Base-by-base conservation (phyloP, 2,329 filamentous ascomycete species). In the Cordyceps militaris region DNA sequence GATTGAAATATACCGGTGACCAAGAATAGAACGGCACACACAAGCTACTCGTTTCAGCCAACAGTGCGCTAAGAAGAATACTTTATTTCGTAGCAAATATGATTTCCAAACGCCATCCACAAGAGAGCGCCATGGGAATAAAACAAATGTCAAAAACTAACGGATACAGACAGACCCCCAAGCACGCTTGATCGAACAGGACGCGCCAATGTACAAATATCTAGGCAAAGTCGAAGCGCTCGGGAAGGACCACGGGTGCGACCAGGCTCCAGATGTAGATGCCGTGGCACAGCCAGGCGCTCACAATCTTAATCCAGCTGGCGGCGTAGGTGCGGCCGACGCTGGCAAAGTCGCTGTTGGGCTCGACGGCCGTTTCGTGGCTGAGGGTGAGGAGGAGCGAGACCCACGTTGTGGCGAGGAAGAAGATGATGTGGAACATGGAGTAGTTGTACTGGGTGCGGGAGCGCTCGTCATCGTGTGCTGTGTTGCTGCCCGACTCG, bases 291-390 rank as follows among this genome's bases (percentile, higher is more conserved):
- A 94, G 86, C 94, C 94, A 99, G 19, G 93, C 87, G 73, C 92
- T 96, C 56, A 97, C 86, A 71, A 99, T 97, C 84, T 99, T 99
- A 65, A 97, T 91, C 94, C 95, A 99, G 69, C 91, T 96, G 32
- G 94, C 94, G 83, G 91, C 96, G 73, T 97, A 96, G 5, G 93
- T 97, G 59, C 94, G 82, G 21, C 94, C 94, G 4, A 99, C 93
- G 0, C 93, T 90, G 2, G 91, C 90, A 72, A 99, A 97, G 67
- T 92, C 87, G 50, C 84, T 80, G 36, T 70, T 53, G n/a, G 47
- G 34, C 56, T 81, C 80, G 47, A 84, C 83, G 43, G 77, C 75
- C 61, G 85, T 80, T 9, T 87, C 82, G 63, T 88, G 83, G 66
- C 89, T 88, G 76, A 92, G 88, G 11, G 79, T 80, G 34, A 99